Evolutionary conservation across 2,329 filamentous ascomycete genomes (phyloP), one percentile per base, ranked within the genome.

Genomic region (Helminthosporium solani): DNA sequence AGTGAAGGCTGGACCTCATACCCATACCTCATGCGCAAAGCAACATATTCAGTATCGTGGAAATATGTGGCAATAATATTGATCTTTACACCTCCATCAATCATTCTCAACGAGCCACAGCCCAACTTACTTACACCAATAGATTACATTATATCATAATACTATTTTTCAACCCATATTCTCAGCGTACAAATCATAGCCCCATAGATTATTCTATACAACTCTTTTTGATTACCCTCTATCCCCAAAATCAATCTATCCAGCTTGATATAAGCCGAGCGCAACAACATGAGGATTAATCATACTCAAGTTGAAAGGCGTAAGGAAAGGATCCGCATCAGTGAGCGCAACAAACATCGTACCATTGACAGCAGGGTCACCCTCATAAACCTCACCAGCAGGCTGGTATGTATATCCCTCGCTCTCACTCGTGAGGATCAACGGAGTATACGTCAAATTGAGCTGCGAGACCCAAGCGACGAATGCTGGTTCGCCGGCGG

Each of bases 291-390:
- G 87, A 0, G 87, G 83, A 54, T 94, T 92, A 16, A 92, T 75
- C 76, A 81, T 77, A 19, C 75, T 80, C 48, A 92, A 47, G 63
- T 94, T 94, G 69, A 88, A 92, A 0, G 88, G 85, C 7, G 88
- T 91, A 2, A 91, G 77, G 50, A 75, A 83, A 0, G 84, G 55
- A 53, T 90, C 79, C 0, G 68, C 64, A 58, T 92, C 88, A 0
- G 88, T 92, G 9, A 95, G 63, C 0, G 83, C 86, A 37, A 95
- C 73, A 63, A 92, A 94, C 70, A 90, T 86, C 3, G 89, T 94
- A 0, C 81, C 86, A 55, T 94, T 94, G 40, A 87, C 76, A 1
- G 81, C 80, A 0, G 84, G 84, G 44, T 90, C 84, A 1, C 82
- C 81, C 47, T 78, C 75, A 62, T 78, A 94, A 0, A 87, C 86